phyloP scores from a whole-genome alignment of 768 basidiomycete genomes.

The Termitomyces sp. region DNA sequence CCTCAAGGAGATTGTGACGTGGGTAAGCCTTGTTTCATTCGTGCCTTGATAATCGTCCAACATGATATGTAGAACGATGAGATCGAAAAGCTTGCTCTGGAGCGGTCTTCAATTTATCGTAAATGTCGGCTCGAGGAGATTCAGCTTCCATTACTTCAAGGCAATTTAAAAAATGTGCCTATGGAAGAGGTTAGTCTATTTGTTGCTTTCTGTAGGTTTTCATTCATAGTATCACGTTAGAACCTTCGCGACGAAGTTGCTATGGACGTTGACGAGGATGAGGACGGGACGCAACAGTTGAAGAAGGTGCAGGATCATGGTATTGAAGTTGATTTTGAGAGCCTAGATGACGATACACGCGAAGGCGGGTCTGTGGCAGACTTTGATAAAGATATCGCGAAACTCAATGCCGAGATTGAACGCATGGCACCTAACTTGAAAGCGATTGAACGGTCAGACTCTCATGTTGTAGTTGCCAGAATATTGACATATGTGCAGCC shows the following conservation, averaged over 20 bases:
- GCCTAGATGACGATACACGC: constrained; percentile 68
- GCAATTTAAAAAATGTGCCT: constrained; percentile 80
- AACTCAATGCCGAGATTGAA: constrained; percentile 77
- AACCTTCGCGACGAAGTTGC: constrained; percentile 79
- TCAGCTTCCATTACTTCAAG: constrained; percentile 67
- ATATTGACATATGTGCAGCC: constrained; percentile 29
- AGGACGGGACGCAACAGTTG: constrained; percentile 70
- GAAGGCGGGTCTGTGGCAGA: constrained; percentile 64
- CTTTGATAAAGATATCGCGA: constrained; percentile 67
- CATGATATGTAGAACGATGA: constrained; percentile 48
- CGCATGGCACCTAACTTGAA: constrained; percentile 96
- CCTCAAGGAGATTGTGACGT: constrained; percentile 82
- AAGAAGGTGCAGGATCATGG: constrained; percentile 77
- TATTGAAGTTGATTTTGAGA: constrained; percentile 81
- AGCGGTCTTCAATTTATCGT: constrained; percentile 82
- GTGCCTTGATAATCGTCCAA: background rate
- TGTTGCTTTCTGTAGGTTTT: background rate
- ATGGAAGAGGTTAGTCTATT: constrained; percentile 81
- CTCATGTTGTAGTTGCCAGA: background rate
- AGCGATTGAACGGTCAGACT: constrained; percentile 79
- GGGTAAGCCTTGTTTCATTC: constrained; percentile 37
- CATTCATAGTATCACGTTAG: constrained; percentile 28
- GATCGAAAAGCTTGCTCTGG: constrained; percentile 82
- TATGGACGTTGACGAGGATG: constrained; percentile 92
- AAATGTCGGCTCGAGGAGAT: constrained; percentile 94